Conservation (phyloP, 2,329 filamentous ascomycete species). For the Aspergillus ochraceoroseus region DNA sequence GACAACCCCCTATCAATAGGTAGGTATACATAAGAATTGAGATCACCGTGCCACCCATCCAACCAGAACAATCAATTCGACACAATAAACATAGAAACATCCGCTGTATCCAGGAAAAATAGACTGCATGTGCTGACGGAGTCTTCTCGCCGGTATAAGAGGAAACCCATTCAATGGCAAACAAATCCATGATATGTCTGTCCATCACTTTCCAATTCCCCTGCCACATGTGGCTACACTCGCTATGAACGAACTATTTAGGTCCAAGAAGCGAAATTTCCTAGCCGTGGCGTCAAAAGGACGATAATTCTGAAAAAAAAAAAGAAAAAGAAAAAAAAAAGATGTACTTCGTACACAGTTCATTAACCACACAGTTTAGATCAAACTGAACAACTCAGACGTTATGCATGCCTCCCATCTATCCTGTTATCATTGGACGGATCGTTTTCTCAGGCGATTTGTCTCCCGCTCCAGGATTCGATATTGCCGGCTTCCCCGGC, state of each 20-base stretch:
- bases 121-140: slow-evolving; percentile 8
- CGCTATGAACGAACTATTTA: background rate
- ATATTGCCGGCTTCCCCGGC: slow-evolving; percentile 29
- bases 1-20: background rate
- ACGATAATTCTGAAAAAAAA: too few relatives aligned
- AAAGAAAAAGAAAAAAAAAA: too few relatives aligned
- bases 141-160: slow-evolving; percentile 7
- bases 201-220: too few relatives aligned
- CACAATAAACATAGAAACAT: slow-evolving; percentile 1
- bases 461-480: slow-evolving; percentile 31
- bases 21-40: background rate
- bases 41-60: background rate
- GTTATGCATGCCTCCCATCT: slow-evolving; percentile 1
- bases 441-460: slow-evolving; percentile 30
- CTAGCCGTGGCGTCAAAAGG: background rate
- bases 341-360: too few relatives aligned
- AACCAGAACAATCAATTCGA: too few relatives aligned
- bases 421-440: slow-evolving; percentile 11
- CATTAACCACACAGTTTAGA: background rate
- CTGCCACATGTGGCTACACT: slow-evolving; percentile 13
- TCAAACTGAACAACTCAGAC: background rate
- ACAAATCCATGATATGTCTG: background rate
- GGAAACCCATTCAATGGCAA: slow-evolving; percentile 4
- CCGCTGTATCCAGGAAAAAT: background rate
- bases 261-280: background rate